Base-by-base conservation (phyloP, 495 filamentous ascomycete genomes). In the Apodospora peruviana region DNA sequence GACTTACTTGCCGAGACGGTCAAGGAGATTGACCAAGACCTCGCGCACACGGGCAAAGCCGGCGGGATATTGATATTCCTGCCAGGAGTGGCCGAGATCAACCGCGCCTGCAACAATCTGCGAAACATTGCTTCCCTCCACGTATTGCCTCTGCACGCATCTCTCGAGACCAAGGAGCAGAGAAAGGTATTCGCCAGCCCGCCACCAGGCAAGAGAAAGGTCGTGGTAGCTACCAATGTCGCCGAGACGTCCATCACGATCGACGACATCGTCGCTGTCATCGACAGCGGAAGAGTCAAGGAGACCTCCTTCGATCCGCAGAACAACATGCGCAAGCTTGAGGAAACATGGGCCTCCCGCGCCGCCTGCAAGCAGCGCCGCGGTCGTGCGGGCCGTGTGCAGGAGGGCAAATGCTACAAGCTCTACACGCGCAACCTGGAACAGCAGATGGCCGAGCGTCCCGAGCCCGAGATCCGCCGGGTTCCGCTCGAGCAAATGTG, bases 201-300 rank as follows among this genome's bases (percentile, higher is more conserved):
- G 1, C 90, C 93, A 0, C 64, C 64, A 18, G 90, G 89, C 1
- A 89, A 86, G 66, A 75, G 93, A 19, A 98, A 98, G 68, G 82
- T 98, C 34, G 85, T 98, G 19, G 87, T 88, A 10, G 86, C 93
- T 1, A 98, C 93, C 14, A 98, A 98, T 55, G 91, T 98, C 14
- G 93, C 93, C 2, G 93, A 98, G 62, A 98, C 93, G 0, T 97
- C 93, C 9, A 97, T 98, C 52, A 98, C 93, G 0, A 98, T 98
- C 43, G 88, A 93, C 48, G 93, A 98, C 58, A 86, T 97, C 27
- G 91, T 97, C 11, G 93, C 90, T 19, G 94, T 98, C 42, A 94
- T 98, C 44, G 93, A 98, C 60, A 90, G 86, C 5, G 93, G 93
- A 16, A 82, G 87, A 24, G 91, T 98, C 18, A 97, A 97, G 64